Evolutionary conservation across 208 protist species (phyloP).

Genomic region (Leishmania arabica): DNA sequence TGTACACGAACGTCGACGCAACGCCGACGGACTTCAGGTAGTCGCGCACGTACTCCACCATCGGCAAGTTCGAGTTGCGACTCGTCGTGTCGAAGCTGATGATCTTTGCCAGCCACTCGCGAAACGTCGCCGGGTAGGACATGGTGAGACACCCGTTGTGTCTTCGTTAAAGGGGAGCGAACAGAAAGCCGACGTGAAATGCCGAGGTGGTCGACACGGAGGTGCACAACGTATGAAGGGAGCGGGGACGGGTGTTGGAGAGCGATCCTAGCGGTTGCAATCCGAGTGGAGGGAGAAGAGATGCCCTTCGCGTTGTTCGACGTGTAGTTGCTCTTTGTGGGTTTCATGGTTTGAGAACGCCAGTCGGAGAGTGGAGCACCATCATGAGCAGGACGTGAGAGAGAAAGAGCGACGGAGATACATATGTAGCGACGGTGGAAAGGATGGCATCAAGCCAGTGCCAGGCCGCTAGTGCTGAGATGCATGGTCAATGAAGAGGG

Average conservation of each 20-base stretch:
- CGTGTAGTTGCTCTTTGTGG: background rate
- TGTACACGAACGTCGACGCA: slow-evolving; percentile 37
- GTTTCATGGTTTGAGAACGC: background rate
- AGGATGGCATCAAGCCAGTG: background rate
- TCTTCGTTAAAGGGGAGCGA: too few relatives aligned
- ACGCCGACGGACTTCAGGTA: slow-evolving; percentile 37
- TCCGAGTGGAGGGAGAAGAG: background rate
- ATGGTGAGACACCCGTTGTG: background rate
- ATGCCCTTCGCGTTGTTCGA: background rate
- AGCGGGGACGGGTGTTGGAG: background rate
- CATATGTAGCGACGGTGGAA: background rate
- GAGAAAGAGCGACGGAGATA: too few relatives aligned
- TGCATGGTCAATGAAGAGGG: background rate
- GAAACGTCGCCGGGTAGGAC: slow-evolving; percentile 21
- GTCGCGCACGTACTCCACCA: slow-evolving; percentile 45
- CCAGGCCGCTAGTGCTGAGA: background rate
- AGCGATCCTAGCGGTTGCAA: background rate
- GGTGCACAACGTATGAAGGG: background rate
- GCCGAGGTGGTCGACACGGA: background rate
- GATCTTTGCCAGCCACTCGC: slow-evolving; percentile 47
- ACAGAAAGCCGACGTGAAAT: background rate
- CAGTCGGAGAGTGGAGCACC: background rate
- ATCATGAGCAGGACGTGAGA: background rate
- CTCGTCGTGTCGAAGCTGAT: slow-evolving; percentile 69
- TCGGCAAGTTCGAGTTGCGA: slow-evolving; percentile 53